phyloP scores from a whole-genome alignment of 2,329 filamentous ascomycete species.

The Neonectria sp. region DNA sequence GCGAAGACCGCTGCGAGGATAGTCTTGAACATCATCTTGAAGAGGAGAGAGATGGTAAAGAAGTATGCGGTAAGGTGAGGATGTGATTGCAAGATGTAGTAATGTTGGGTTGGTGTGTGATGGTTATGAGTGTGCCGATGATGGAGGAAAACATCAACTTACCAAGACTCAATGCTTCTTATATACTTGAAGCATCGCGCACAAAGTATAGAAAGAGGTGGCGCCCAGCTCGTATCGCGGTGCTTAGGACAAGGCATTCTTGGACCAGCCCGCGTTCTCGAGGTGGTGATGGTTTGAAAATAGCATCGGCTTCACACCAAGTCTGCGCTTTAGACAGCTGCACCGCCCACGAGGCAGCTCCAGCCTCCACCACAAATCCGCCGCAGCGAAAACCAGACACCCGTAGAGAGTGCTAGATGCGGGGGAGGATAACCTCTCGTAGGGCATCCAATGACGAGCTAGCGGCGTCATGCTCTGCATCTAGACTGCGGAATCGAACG shows the following conservation, averaged over 20 bases:
- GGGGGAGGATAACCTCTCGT: not conserved
- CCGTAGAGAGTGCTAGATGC: not conserved
- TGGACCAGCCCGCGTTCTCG: not conserved
- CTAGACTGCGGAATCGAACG: not conserved
- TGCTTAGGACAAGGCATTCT: slow-evolving; percentile 6
- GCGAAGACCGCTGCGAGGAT: slow-evolving; percentile 39
- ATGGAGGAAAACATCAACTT: not conserved
- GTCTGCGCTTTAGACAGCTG: not conserved
- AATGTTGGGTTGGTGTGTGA: not conserved
- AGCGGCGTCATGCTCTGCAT: not conserved
- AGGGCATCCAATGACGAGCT: slow-evolving; percentile 16
- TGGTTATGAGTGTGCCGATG: slow-evolving; percentile 7
- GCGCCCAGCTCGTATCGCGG: slow-evolving; percentile 4
- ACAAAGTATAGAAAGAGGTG: slow-evolving; percentile 1
- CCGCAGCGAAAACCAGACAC: not conserved
- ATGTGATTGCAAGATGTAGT: not conserved
- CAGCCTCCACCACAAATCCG: slow-evolving; percentile 24
- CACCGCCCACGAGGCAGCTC: slow-evolving; percentile 25
- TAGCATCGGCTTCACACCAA: slow-evolving; percentile 16
- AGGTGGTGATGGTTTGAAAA: slow-evolving; percentile 20
- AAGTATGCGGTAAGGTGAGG: not conserved
- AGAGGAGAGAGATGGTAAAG: not conserved
- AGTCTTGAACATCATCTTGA: slow-evolving; percentile 42
- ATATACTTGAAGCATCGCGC: slow-evolving; percentile 15
- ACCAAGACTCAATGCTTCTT: not conserved